Evolutionary conservation across 768 basidiomycete species (phyloP).

Genomic region (Pleurotus salmoneostramineus): DNA sequence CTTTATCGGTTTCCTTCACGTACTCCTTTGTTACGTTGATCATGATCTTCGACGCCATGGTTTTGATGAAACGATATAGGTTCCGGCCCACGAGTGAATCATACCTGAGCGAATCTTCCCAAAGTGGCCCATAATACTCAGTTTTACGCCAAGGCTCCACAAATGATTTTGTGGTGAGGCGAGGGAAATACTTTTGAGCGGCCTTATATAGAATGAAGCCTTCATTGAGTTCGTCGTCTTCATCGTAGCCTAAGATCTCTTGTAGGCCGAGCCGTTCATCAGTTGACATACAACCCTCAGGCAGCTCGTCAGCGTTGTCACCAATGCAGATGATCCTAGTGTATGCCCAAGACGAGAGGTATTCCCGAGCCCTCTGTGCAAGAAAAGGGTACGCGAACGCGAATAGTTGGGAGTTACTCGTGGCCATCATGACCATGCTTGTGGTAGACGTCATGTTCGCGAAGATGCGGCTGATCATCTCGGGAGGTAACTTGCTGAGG

Average conservation of each 20-base stretch:
- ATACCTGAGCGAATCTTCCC: too few species aligned
- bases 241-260: background rate
- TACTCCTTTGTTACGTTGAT: background rate
- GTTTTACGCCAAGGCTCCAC: too few species aligned
- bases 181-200: background rate
- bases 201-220: background rate
- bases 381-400: background rate
- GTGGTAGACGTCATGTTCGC: background rate
- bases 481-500: background rate
- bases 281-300: conserved; percentile 9
- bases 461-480: background rate
- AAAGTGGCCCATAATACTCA: too few species aligned
- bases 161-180: background rate
- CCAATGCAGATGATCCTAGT: conserved; percentile 9
- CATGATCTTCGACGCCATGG: background rate
- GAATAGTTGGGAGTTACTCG: background rate
- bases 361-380: background rate
- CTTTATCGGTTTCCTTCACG: background rate
- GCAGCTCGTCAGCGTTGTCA: conserved; percentile 8
- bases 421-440: background rate
- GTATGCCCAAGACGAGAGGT: background rate
- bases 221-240: background rate
- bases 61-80: background rate
- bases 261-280: background rate
- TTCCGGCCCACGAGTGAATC: too few species aligned